Percentiles rank a stretch among this genome's conserved stretches.
Evolutionary conservation across 2,329 filamentous ascomycete species (phyloP).

Genomic region (Fusarium haematococcum): DNA sequence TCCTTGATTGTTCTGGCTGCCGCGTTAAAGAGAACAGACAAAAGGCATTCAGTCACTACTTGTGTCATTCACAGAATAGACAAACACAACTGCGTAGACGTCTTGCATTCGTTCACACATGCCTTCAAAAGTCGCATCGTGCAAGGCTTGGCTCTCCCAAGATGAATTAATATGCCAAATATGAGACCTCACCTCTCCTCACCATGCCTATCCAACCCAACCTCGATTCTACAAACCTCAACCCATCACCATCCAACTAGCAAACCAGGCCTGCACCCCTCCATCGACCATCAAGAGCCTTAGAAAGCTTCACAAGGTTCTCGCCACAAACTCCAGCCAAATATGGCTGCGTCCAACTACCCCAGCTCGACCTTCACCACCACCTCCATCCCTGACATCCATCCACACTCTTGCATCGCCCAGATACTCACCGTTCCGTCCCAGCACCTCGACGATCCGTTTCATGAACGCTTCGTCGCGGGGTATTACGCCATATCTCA

Average conservation of each 20-base stretch:
- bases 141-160: not conserved
- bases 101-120: not conserved
- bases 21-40: not conserved
- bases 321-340: not conserved
- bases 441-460: not conserved
- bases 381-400: not conserved
- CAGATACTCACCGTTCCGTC: not conserved
- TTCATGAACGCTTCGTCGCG: not conserved
- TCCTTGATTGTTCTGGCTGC: not conserved
- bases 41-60: not conserved
- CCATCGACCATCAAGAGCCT: not conserved
- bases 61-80: not conserved
- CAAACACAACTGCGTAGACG: not conserved
- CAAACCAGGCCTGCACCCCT: not conserved
- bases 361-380: conserved; percentile 4
- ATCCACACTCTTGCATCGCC: not conserved
- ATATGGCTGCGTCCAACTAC: not conserved
- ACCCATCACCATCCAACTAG: not conserved
- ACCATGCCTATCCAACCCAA: not conserved
- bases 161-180: not conserved
- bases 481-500: not conserved
- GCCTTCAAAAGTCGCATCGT: not conserved
- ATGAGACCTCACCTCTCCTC: not conserved
- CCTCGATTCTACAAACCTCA: not conserved
- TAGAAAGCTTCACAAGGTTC: not conserved